Percentiles rank a stretch among this genome's conserved stretches.
Conservation (phyloP, 2,329 filamentous ascomycete genomes). For the Fusarium siculi region DNA sequence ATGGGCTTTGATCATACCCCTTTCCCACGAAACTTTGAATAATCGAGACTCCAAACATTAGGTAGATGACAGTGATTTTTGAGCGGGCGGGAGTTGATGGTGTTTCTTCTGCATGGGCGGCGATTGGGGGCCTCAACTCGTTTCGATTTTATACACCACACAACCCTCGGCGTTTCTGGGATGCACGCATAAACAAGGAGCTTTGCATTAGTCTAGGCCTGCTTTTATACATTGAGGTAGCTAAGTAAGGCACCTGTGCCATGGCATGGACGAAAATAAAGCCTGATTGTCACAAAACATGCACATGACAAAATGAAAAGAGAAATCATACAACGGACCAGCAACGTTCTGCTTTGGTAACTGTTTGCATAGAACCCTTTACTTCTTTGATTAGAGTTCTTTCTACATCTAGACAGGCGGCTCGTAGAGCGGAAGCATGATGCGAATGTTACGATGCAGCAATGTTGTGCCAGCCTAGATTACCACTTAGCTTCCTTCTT, state of each 20-base stretch:
- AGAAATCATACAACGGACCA: constrained; percentile 2
- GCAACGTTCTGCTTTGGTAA: background rate
- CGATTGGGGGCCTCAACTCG: constrained; percentile 21
- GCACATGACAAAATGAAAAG: constrained; percentile 24
- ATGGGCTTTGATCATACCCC: constrained; percentile 27
- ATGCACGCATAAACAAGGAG: constrained; percentile 12
- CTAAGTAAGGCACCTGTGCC: background rate
- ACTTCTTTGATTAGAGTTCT: constrained; percentile 1
- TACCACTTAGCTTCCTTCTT: constrained; percentile 7
- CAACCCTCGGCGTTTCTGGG: constrained; percentile 21
- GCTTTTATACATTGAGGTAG: constrained; percentile 13
- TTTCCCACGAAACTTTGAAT: constrained; percentile 17
- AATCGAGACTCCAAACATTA: constrained; percentile 12
- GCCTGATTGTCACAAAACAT: constrained; percentile 13
- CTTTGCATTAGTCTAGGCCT: constrained; percentile 17
- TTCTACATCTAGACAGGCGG: constrained; percentile 5
- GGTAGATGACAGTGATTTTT: constrained; percentile 11
- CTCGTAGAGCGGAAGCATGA: constrained; percentile 5
- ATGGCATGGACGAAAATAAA: background rate
- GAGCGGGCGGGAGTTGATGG: constrained; percentile 30
- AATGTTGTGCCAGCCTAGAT: background rate
- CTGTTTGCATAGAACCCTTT: constrained; percentile 14
- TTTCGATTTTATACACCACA: constrained; percentile 10
- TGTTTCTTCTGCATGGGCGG: constrained; percentile 34
- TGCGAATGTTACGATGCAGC: constrained; percentile 16